Conservation (phyloP, 441 rosid species). For the Croton laevigatus region DNA sequence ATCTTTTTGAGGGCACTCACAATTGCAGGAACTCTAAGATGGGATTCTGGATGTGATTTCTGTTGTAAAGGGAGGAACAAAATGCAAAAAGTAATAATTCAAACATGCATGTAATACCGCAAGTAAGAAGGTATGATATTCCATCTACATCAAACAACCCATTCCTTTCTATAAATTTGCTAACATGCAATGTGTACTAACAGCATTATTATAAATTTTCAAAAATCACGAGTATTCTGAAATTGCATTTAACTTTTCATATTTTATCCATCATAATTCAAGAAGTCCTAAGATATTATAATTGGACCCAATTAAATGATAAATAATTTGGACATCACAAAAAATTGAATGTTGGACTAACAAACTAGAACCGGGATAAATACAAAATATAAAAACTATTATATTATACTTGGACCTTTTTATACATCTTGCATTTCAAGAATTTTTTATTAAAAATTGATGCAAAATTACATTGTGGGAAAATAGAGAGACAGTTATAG, state of each 20-base stretch:
- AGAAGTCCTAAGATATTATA: neutral
- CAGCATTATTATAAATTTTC: neutral
- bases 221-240: neutral
- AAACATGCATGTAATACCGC: neutral
- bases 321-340: neutral
- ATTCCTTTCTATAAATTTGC: too few species aligned
- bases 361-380: neutral
- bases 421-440: neutral
- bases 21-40: slow-evolving; percentile 91
- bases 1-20: slow-evolving; percentile 69
- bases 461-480: neutral
- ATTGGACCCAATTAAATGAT: neutral
- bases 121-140: neutral
- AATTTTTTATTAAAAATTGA: slow-evolving; percentile 1
- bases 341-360: neutral
- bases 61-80: slow-evolving; percentile 25
- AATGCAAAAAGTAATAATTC: neutral
- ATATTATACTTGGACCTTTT: neutral
- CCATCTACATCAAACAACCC: neutral
- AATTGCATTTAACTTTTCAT: neutral
- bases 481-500: neutral
- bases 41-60: slow-evolving; percentile 96
- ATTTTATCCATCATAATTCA: neutral
- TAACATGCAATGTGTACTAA: neutral
- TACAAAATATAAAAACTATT: too few species aligned